Percentiles rank a stretch among this genome's conserved stretches.
Conservation (phyloP, 2,329 filamentous ascomycete genomes). For the Aspergillus sp. region DNA sequence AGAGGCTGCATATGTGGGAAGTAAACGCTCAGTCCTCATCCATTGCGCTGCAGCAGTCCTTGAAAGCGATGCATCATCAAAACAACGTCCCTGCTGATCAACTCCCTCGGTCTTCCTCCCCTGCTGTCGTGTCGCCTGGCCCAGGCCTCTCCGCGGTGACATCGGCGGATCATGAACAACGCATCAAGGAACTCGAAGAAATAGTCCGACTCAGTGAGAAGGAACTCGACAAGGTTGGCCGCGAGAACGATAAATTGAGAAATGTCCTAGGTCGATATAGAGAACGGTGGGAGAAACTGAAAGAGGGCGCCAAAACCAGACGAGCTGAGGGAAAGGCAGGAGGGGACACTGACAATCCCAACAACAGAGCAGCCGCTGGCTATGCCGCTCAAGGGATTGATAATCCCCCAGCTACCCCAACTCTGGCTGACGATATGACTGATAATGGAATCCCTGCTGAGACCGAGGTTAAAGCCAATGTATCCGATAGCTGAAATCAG, state of each 20-base stretch:
- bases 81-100: constrained; percentile 25
- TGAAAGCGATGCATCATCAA: constrained; percentile 46
- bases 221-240: constrained; percentile 59
- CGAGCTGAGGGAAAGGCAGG: constrained; percentile 22
- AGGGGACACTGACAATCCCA: constrained; percentile 1
- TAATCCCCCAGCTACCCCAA: not conserved
- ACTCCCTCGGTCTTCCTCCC: constrained; percentile 25
- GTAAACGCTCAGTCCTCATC: constrained; percentile 83
- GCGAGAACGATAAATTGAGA: constrained; percentile 57
- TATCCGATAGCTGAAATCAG: not conserved
- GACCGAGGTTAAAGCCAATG: not conserved
- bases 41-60: constrained; percentile 80
- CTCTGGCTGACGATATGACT: not conserved
- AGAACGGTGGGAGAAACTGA: constrained; percentile 65
- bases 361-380: not conserved
- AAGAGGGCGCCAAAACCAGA: constrained; percentile 54
- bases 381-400: not conserved
- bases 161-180: constrained; percentile 42
- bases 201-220: constrained; percentile 54
- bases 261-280: constrained; percentile 53
- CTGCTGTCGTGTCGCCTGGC: constrained; percentile 17
- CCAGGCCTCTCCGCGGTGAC: constrained; percentile 9
- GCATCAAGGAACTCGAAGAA: constrained; percentile 64
- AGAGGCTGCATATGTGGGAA: constrained; percentile 88
- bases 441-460: constrained; percentile 1